Evolutionary conservation across 2,329 filamentous ascomycete genomes (phyloP).

Genomic region (Lachnellula arida): DNA sequence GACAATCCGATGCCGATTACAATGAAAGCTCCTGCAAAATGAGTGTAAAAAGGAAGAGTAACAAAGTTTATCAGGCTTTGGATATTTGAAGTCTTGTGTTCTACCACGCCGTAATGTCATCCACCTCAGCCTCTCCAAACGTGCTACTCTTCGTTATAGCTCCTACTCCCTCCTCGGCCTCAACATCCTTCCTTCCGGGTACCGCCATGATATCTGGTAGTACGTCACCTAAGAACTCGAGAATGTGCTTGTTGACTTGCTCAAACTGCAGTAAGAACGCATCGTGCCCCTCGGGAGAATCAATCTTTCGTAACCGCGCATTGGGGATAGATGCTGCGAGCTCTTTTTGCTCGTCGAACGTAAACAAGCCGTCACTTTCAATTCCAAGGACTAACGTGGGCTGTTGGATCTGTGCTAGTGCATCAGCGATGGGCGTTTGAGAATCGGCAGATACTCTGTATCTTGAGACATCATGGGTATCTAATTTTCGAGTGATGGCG

Average conservation of each 20-base stretch:
- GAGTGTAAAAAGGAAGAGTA: not conserved
- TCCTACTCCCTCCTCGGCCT: slow-evolving; percentile 48
- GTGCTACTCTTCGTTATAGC: slow-evolving; percentile 79
- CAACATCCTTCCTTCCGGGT: slow-evolving; percentile 40
- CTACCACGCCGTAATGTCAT: slow-evolving; percentile 93
- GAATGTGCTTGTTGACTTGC: slow-evolving; percentile 85
- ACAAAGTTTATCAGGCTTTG: not conserved
- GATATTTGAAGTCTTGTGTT: not conserved
- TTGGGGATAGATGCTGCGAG: slow-evolving; percentile 76
- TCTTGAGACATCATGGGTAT: slow-evolving; percentile 91
- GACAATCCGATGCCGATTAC: not conserved
- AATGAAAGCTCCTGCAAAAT: not conserved
- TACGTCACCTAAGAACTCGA: slow-evolving; percentile 76
- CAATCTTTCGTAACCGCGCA: slow-evolving; percentile 76
- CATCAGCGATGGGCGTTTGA: slow-evolving; percentile 55
- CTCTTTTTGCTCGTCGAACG: slow-evolving; percentile 93
- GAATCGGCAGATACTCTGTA: slow-evolving; percentile 50
- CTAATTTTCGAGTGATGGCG: slow-evolving; percentile 93
- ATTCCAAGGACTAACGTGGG: slow-evolving; percentile 90
- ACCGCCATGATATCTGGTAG: slow-evolving; percentile 83
- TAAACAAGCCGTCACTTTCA: slow-evolving; percentile 92
- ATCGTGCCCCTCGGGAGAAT: slow-evolving; percentile 92
- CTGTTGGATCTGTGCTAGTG: slow-evolving; percentile 78
- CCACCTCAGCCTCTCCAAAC: slow-evolving; percentile 93
- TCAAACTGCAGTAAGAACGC: slow-evolving; percentile 96